Percentiles rank a stretch among this genome's conserved stretches.
Evolutionary conservation across 495 filamentous ascomycete genomes (phyloP).

Genomic region (Penicillium silybi): DNA sequence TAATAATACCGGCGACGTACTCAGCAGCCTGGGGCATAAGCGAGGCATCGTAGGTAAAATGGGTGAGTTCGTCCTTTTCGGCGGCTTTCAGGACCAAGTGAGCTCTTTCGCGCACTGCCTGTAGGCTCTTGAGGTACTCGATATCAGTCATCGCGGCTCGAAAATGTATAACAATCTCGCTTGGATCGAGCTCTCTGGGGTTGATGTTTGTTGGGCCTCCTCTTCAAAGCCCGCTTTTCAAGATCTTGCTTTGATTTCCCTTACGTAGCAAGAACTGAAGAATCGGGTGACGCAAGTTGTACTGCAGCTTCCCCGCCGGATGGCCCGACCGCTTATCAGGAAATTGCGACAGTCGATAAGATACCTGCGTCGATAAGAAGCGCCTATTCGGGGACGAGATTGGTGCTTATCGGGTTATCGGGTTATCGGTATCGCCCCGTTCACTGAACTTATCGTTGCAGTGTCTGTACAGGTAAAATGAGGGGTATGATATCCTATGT

Average conservation of each 20-base stretch:
- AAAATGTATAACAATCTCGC: background rate
- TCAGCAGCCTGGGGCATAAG: constrained; percentile 27
- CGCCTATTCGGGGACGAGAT: background rate
- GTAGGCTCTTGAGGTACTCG: constrained; percentile 30
- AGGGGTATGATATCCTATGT: background rate
- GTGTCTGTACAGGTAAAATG: background rate
- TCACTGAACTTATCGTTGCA: background rate
- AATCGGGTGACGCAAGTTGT: background rate
- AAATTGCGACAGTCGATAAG: background rate
- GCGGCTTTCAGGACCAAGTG: constrained; percentile 29
- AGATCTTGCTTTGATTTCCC: background rate
- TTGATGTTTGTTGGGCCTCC: background rate
- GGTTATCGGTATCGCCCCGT: background rate
- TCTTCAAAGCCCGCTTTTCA: background rate
- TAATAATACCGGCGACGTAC: constrained; percentile 32
- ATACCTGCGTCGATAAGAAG: background rate
- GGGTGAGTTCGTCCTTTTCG: constrained; percentile 26
- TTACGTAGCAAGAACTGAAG: background rate
- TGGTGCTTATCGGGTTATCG: background rate
- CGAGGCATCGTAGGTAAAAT: constrained; percentile 31
- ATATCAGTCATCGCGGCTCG: constrained; percentile 19
- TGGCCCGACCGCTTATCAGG: background rate
- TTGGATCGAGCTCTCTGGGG: background rate
- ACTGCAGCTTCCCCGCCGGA: background rate
- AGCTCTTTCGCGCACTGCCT: constrained; percentile 35